Percentiles rank a stretch among this genome's conserved stretches.
phyloP scores from a whole-genome alignment of 176 grass and related monocot genomes.

The Avena insularis region DNA sequence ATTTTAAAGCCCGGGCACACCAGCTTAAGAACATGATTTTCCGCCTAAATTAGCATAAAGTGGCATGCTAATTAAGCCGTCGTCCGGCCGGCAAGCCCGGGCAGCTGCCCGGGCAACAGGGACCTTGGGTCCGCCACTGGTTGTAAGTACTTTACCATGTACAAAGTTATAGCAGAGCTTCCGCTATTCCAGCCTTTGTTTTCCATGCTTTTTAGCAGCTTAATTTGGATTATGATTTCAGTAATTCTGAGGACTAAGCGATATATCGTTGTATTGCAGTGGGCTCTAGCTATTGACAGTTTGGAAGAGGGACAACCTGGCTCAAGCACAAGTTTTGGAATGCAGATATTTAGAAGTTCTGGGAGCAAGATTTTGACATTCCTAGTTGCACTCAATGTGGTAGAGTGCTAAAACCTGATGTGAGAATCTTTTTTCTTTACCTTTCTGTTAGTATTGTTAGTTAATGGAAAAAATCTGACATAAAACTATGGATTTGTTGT shows the following conservation, averaged over 20 bases:
- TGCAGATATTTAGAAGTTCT: conserved; percentile 98
- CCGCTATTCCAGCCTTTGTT: neutral
- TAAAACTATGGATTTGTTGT: conserved; percentile 18
- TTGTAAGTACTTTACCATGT: neutral
- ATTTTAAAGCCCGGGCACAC: no score
- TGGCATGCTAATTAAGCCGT: no score
- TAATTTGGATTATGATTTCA: conserved; percentile 13
- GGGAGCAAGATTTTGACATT: conserved; percentile 94
- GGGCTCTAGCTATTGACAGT: conserved; percentile 86
- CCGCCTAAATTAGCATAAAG: no score
- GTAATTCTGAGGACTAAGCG: neutral
- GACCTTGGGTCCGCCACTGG: no score
- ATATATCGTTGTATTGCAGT: conserved; percentile 56
- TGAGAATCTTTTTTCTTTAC: conserved; percentile 20
- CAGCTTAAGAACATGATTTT: no score
- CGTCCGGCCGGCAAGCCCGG: no score
- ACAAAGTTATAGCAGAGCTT: neutral
- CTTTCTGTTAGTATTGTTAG: conserved; percentile 20
- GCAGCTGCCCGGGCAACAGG: no score
- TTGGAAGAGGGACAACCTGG: conserved; percentile 62
- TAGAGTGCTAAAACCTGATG: conserved; percentile 95
- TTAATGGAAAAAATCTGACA: neutral
- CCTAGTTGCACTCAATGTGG: conserved; percentile 78
- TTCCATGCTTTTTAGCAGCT: neutral
- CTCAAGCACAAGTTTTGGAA: conserved; percentile 80